Evolutionary conservation across 495 filamentous ascomycete genomes (phyloP).

Genomic region (Neurospora sp.): DNA sequence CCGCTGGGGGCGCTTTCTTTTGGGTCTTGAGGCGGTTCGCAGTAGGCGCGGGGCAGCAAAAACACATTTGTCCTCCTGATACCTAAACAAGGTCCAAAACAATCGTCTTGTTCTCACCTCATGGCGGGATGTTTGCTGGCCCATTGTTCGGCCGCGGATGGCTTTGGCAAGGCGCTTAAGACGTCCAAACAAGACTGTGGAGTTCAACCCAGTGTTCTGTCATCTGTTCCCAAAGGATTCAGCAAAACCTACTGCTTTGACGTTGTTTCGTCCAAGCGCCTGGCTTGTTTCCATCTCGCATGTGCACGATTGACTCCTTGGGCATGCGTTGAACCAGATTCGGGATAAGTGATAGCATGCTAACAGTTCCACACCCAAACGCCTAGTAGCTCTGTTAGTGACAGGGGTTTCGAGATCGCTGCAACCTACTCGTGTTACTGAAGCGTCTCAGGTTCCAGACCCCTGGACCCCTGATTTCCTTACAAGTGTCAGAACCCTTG

Average conservation of each 20-base stretch:
- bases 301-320: background rate
- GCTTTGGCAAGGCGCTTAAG: background rate
- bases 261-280: background rate
- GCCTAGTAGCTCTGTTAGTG: background rate
- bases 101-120: background rate
- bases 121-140: background rate
- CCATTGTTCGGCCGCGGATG: background rate
- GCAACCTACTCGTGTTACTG: background rate
- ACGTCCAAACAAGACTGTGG: background rate
- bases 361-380: background rate
- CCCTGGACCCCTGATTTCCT: background rate
- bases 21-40: background rate
- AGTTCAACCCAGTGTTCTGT: background rate
- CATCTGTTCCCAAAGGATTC: background rate
- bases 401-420: background rate
- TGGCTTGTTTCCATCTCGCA: background rate
- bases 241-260: background rate
- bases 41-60: background rate
- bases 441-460: background rate
- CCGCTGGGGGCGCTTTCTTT: background rate
- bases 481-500: background rate
- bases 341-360: background rate
- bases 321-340: background rate
- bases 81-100: background rate
- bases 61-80: background rate